A percentile compares a stretch with the other conserved stretches of the same genome.
These are phyloP conservation scores for Cyphellophora attinorum DNA, from an alignment of 2,329 filamentous ascomycete species.

Conservation along the genomic window DNA sequence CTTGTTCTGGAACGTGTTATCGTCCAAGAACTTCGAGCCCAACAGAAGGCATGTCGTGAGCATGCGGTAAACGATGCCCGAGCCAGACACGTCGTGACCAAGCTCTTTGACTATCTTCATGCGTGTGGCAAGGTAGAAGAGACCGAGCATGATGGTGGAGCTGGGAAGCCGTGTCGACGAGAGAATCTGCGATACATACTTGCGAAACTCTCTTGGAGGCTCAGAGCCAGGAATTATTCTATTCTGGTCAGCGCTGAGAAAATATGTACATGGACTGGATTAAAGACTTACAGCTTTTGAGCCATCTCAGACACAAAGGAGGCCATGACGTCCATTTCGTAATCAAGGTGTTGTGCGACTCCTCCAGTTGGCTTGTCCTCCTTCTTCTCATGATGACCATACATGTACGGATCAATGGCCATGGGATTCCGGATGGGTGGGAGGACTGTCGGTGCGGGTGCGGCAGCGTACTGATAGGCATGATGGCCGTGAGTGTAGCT, in stretches of 20 bases:
- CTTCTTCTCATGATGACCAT: slow-evolving; percentile 33
- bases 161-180: slow-evolving; percentile 83
- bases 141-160: slow-evolving; percentile 79
- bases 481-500: slow-evolving; percentile 2
- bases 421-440: slow-evolving; percentile 34
- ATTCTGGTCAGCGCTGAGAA: too few species aligned
- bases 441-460: slow-evolving; percentile 26
- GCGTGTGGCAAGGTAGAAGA: slow-evolving; percentile 79
- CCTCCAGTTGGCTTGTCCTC: slow-evolving; percentile 67
- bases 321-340: slow-evolving; percentile 92
- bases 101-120: slow-evolving; percentile 62
- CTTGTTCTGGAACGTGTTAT: slow-evolving; percentile 95
- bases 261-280: too few species aligned
- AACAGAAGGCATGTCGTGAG: slow-evolving; percentile 76
- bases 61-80: slow-evolving; percentile 74
- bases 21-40: slow-evolving; percentile 90
- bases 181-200: slow-evolving; percentile 84
- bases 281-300: slow-evolving; percentile 53
- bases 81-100: slow-evolving; percentile 45
- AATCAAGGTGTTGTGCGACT: slow-evolving; percentile 88
- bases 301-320: slow-evolving; percentile 92
- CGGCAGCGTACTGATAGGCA: slow-evolving; percentile 13
- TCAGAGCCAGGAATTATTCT: slow-evolving; percentile 53
- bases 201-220: slow-evolving; percentile 68
- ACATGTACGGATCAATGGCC: slow-evolving; percentile 13